A percentile compares a stretch with the other conserved stretches of the same genome.
These are phyloP conservation scores for Phellinidium pouzarii DNA, from an alignment of 1,284 basidiomycete species.

Conservation along the genomic window DNA sequence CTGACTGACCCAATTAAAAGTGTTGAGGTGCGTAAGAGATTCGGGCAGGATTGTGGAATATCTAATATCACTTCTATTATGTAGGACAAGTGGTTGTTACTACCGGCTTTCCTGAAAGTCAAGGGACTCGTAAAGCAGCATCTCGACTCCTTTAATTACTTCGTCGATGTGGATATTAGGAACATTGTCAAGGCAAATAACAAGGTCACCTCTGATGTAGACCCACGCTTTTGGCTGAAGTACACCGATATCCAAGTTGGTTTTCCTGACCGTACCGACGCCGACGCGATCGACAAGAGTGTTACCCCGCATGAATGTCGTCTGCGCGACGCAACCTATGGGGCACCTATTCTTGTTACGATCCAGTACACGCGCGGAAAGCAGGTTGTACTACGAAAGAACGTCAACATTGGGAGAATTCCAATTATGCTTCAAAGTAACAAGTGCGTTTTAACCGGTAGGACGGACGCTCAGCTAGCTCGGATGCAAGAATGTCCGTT, in stretches of 20 bases:
- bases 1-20: constrained; percentile 74
- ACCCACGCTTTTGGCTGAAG: constrained; percentile 95
- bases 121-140: constrained; percentile 99
- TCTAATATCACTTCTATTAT: constrained; percentile 10
- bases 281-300: constrained; percentile 71
- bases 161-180: constrained; percentile 95
- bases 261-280: constrained; percentile 85
- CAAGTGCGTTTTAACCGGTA: constrained; percentile 84
- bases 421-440: constrained; percentile 97
- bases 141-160: constrained; percentile 99
- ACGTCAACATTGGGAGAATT: constrained; percentile 86
- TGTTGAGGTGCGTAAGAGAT: constrained; percentile 52
- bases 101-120: constrained; percentile 92
- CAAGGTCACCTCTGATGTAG: constrained; percentile 93
- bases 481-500: constrained; percentile 95
- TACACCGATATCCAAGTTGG: constrained; percentile 95
- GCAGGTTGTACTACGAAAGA: constrained; percentile 78
- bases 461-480: constrained; percentile 77
- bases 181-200: constrained; percentile 94
- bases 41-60: not conserved
- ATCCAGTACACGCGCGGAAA: constrained; percentile 95
- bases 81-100: constrained; percentile 95
- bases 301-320: constrained; percentile 98
- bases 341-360: constrained; percentile 90
- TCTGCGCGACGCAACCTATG: constrained; percentile 93